phyloP scores from a whole-genome alignment of 208 protist species.

The Trypanosoma vivax region DNA sequence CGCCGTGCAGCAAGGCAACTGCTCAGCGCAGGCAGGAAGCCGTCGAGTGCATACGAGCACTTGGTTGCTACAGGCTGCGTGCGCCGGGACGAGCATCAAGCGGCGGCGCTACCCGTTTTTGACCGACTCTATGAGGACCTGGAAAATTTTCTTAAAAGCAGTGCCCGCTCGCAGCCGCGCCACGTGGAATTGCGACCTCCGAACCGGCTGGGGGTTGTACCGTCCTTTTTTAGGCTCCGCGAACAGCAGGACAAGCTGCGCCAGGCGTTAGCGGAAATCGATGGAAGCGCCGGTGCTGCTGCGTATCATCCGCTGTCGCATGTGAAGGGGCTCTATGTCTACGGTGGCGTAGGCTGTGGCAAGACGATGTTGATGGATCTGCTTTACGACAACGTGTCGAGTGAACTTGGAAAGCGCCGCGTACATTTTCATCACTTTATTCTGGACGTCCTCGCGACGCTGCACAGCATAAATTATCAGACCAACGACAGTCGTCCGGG shows the following conservation, averaged over 20 bases:
- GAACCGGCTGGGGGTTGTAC: slow-evolving; percentile 75
- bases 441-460: slow-evolving; percentile 90
- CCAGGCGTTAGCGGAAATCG: slow-evolving; percentile 32
- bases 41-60: slow-evolving; percentile 51
- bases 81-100: slow-evolving; percentile 51
- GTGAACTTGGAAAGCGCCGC: slow-evolving; percentile 75
- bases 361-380: slow-evolving; percentile 96
- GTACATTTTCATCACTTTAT: slow-evolving; percentile 97
- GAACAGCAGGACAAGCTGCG: slow-evolving; percentile 70
- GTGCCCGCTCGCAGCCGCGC: slow-evolving; percentile 29
- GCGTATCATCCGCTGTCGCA: slow-evolving; percentile 70
- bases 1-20: too few species aligned
- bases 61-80: slow-evolving; percentile 44
- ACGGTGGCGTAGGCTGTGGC: slow-evolving; percentile 93
- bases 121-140: slow-evolving; percentile 78
- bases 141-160: slow-evolving; percentile 38
- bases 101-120: slow-evolving; percentile 61
- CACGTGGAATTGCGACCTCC: slow-evolving; percentile 69
- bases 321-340: slow-evolving; percentile 92
- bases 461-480: slow-evolving; percentile 67
- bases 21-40: too few species aligned
- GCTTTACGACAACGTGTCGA: slow-evolving; percentile 81
- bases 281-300: not conserved
- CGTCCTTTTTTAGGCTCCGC: slow-evolving; percentile 66
- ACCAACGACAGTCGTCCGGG: slow-evolving; percentile 54